Base-by-base conservation (phyloP, 352 stramenopile genomes). In the Phytophthora boehmeriae region DNA sequence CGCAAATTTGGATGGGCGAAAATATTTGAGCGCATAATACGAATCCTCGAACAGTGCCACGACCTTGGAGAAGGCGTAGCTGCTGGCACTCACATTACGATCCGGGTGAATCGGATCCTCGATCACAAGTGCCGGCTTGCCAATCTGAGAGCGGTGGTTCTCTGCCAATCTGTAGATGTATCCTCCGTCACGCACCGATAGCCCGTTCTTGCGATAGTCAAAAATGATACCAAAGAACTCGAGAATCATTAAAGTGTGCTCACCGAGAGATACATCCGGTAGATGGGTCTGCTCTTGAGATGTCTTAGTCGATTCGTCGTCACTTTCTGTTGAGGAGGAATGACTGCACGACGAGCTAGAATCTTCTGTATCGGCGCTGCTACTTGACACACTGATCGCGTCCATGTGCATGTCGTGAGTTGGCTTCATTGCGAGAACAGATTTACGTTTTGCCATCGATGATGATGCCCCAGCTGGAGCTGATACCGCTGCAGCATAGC, bases 141-240 rank as follows among this genome's bases (percentile, higher is more conserved):
- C 66, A 4, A 89, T 57, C 19, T 88, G 68, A 14, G 57, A 47
- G 32, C 68, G 63, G 25, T 76, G 59, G 52, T 75, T 74, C 45
- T 89, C 86, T 0, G 83, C 84, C 6, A 94, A 70, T 1, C 85
- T 72, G 67, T 93, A 96, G 53, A 94, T 92, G 63, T 94, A 96
- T 23, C 87, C 87, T 35, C 86, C 85, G 39, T 96, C 83, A 20
- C 87, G 87, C 34, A 96, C 76, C n/a, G 83, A 93, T 13, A 95
- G 57, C 0, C 87, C 85, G 60, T 93, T 93, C 65, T 88, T 89
- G 52, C 73, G 74, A 61, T 93, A 94, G 69, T 96, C 80, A 57
- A 96, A 96, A 34, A 93, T 74, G 27, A 89, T 87, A 22, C 87
- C 87, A 41, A 89, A 96, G 59, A 93, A 93, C 66, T 96, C 87